These are phyloP conservation scores for Syncephalastrum monosporum DNA, from an alignment of 371 early-diverging fungal genomes.

Conservation along the genomic window DNA sequence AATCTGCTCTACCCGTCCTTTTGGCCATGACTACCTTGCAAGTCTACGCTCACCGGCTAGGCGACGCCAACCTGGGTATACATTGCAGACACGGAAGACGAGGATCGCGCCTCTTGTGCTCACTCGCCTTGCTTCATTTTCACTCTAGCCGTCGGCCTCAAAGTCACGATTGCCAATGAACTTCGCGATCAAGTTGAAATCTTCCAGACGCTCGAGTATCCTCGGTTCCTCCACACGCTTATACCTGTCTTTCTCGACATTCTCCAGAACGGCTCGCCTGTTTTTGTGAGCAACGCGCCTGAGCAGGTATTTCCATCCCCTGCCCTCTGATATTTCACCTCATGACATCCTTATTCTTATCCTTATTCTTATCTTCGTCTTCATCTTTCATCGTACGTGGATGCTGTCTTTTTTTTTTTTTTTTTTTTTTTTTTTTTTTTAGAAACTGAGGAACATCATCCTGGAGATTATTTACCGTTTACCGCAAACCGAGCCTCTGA, in stretches of 20 bases:
- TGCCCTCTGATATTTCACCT: neutral
- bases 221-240: slow-evolving; percentile 72
- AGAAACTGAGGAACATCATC: slow-evolving; percentile 91
- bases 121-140: neutral
- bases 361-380: neutral
- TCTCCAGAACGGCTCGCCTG: slow-evolving; percentile 74
- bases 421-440: slow-evolving; percentile 13
- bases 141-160: slow-evolving; percentile 54
- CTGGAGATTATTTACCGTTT: slow-evolving; percentile 92
- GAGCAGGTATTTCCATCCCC: slow-evolving; percentile 68
- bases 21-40: slow-evolving; percentile 55
- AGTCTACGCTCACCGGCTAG: slow-evolving; percentile 67
- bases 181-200: slow-evolving; percentile 90
- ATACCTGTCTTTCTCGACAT: slow-evolving; percentile 85
- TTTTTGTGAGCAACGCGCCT: slow-evolving; percentile 76
- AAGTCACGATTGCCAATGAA: slow-evolving; percentile 85
- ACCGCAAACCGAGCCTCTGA: slow-evolving; percentile 82
- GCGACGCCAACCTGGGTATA: slow-evolving; percentile 61
- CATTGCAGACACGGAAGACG: no score
- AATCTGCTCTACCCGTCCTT: neutral
- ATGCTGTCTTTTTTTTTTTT: slow-evolving; percentile 19
- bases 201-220: slow-evolving; percentile 83
- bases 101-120: neutral
- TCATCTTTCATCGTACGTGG: neutral
- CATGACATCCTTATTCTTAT: no score